Evolutionary conservation across 805 yeast species (phyloP).

Genomic region (Yarrowia divulgata): DNA sequence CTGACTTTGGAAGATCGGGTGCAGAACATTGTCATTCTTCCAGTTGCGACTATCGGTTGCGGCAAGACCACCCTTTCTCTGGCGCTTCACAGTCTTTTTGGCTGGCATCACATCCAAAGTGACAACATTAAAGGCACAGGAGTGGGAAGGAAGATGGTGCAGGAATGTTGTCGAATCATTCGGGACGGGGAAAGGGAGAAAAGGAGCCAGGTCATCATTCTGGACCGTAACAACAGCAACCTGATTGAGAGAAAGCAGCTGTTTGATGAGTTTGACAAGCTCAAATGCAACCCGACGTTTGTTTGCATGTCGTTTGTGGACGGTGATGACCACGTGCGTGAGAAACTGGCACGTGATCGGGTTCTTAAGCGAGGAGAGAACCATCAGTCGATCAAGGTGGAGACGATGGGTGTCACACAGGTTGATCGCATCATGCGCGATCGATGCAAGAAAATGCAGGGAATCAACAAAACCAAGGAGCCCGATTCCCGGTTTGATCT

Average conservation of each 20-base stretch:
- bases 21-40: constrained; percentile 63
- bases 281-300: constrained; percentile 53
- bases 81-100: constrained; percentile 63
- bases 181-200: constrained; percentile 30
- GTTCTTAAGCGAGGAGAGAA: constrained; percentile 79
- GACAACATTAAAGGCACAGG: constrained; percentile 64
- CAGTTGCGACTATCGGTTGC: constrained; percentile 91
- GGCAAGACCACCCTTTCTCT: constrained; percentile 88
- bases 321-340: constrained; percentile 46
- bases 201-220: constrained; percentile 56
- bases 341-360: constrained; percentile 62
- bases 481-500: constrained; percentile 77
- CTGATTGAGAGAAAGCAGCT: constrained; percentile 71
- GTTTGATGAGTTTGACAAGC: constrained; percentile 60
- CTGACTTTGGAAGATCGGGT: constrained; percentile 6
- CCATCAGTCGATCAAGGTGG: constrained; percentile 79
- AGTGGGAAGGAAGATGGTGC: constrained; percentile 33
- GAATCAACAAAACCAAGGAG: constrained; percentile 53
- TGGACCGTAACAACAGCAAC: constrained; percentile 86
- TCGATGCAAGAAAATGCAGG: constrained; percentile 73
- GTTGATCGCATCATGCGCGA: constrained; percentile 74
- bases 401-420: constrained; percentile 55
- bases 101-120: constrained; percentile 82
- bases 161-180: constrained; percentile 37
- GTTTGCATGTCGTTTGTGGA: constrained; percentile 69